Conservation (phyloP, 768 basidiomycete genomes). For the Phanerochaete carnosa region DNA sequence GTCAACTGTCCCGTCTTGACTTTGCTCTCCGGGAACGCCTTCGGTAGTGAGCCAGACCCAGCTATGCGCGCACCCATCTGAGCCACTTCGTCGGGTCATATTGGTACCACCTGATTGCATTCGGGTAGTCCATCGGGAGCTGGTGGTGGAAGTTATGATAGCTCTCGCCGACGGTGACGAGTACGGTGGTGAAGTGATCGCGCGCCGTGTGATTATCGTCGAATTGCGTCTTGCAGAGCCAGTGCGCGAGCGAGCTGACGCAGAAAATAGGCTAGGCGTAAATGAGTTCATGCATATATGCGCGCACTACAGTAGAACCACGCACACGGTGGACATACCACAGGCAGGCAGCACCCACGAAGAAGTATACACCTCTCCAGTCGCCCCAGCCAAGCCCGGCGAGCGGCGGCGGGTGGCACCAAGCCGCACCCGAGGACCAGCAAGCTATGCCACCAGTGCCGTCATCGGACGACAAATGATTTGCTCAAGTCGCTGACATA, state of each 20-base stretch:
- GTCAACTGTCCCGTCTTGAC: slow-evolving; percentile 87
- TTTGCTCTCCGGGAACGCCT: slow-evolving; percentile 70
- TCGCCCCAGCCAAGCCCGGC: slow-evolving; percentile 81
- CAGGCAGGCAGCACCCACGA: slow-evolving; percentile 75
- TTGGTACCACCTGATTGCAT: slow-evolving; percentile 93
- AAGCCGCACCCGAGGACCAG: too few relatives aligned
- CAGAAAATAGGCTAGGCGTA: slow-evolving; percentile 84
- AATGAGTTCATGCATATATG: not conserved
- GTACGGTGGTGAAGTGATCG: slow-evolving; percentile 85
- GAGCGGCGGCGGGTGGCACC: too few relatives aligned
- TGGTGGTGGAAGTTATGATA: slow-evolving; percentile 99
- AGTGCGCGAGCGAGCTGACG: slow-evolving; percentile 95
- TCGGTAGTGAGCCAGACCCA: slow-evolving; percentile 64
- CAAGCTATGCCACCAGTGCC: too few relatives aligned
- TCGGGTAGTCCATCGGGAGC: slow-evolving; percentile 97
- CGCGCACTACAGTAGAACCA: slow-evolving; percentile 15
- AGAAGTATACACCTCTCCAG: slow-evolving; percentile 81
- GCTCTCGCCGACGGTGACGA: slow-evolving; percentile 91
- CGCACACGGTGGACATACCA: slow-evolving; percentile 86
- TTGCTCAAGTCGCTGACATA: too few relatives aligned
- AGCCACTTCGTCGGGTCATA: slow-evolving; percentile 95
- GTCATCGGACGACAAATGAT: too few relatives aligned
- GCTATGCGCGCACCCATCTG: slow-evolving; percentile 55
- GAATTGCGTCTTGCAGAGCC: slow-evolving; percentile 90
- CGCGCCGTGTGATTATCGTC: slow-evolving; percentile 94